These are phyloP conservation scores for Yarrowia porcina DNA, from an alignment of 805 yeast genomes.

Conservation along the genomic window DNA sequence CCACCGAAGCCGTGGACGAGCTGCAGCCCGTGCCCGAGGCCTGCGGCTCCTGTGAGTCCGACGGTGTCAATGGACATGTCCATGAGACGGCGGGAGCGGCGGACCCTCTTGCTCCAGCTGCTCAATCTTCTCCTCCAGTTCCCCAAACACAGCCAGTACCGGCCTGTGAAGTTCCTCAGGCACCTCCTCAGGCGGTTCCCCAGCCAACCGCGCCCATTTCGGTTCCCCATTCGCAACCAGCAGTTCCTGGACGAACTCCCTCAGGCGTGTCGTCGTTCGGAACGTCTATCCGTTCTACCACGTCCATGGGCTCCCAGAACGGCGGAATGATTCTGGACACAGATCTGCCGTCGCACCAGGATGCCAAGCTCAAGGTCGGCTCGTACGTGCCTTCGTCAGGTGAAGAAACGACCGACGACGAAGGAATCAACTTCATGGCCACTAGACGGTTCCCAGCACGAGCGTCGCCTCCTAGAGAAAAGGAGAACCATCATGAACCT, in stretches of 20 bases:
- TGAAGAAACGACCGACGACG: constrained; percentile 22
- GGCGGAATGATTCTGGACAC: constrained; percentile 21
- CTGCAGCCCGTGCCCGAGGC: constrained; percentile 23
- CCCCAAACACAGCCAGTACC: too few relatives aligned
- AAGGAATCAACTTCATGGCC: constrained; percentile 21
- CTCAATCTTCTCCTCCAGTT: too few relatives aligned
- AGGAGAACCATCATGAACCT: constrained; percentile 13
- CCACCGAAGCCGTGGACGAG: constrained; percentile 24
- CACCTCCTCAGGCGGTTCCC: too few relatives aligned
- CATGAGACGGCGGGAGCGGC: background rate
- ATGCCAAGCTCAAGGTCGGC: constrained; percentile 15
- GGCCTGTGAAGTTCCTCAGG: too few relatives aligned
- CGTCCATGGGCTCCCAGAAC: background rate
- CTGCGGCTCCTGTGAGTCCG: constrained; percentile 9
- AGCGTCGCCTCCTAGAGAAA: background rate
- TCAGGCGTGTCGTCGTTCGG: background rate
- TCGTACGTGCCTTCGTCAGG: constrained; percentile 22
- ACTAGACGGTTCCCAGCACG: background rate
- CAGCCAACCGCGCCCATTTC: too few relatives aligned
- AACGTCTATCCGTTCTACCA: background rate
- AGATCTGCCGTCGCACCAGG: constrained; percentile 23
- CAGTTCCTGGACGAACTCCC: background rate
- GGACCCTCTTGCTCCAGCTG: too few relatives aligned
- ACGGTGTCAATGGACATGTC: background rate
- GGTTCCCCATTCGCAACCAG: background rate